Percentiles rank a stretch among this genome's conserved stretches.
These are phyloP conservation scores for Wickerhamomyces strasburgensis DNA, from an alignment of 805 yeast genomes.

Conservation along the genomic window DNA sequence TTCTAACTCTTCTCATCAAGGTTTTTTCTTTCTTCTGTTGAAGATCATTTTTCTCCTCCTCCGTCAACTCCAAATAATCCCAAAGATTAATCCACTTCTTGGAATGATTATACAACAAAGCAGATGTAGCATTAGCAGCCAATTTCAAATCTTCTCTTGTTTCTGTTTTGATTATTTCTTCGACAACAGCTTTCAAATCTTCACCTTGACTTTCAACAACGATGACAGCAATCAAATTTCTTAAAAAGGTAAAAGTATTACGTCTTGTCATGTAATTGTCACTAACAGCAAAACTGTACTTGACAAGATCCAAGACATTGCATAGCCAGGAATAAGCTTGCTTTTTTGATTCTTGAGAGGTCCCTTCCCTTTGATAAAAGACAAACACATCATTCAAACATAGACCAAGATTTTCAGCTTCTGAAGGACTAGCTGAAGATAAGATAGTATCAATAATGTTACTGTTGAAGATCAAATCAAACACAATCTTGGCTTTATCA, in stretches of 20 bases:
- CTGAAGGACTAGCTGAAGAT: constrained; percentile 66
- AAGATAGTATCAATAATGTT: constrained; percentile 52
- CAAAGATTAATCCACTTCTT: constrained; percentile 46
- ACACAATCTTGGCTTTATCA: constrained; percentile 34
- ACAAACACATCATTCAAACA: constrained; percentile 56
- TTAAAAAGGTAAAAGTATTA: constrained; percentile 74
- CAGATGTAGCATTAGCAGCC: constrained; percentile 67
- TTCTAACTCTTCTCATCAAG: constrained; percentile 11
- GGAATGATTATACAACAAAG: constrained; percentile 54
- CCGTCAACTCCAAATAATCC: constrained; percentile 51
- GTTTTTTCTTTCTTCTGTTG: constrained; percentile 7
- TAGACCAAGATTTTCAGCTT: constrained; percentile 78
- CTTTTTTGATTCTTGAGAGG: constrained; percentile 28
- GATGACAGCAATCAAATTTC: constrained; percentile 55
- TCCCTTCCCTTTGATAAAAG: constrained; percentile 35
- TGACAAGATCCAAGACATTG: constrained; percentile 32
- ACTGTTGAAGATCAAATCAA: constrained; percentile 44
- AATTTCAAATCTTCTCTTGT: constrained; percentile 74
- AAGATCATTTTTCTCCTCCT: constrained; percentile 34
- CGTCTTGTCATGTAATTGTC: constrained; percentile 72
- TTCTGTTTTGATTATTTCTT: constrained; percentile 47
- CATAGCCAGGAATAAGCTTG: constrained; percentile 52
- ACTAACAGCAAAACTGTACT: constrained; percentile 26
- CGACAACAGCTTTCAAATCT: constrained; percentile 40
- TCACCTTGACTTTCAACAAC: constrained; percentile 60